A percentile compares a stretch with the other conserved stretches of the same genome.
phyloP scores from a whole-genome alignment of 2,329 filamentous ascomycete genomes.

The Tympanopsis confertula region DNA sequence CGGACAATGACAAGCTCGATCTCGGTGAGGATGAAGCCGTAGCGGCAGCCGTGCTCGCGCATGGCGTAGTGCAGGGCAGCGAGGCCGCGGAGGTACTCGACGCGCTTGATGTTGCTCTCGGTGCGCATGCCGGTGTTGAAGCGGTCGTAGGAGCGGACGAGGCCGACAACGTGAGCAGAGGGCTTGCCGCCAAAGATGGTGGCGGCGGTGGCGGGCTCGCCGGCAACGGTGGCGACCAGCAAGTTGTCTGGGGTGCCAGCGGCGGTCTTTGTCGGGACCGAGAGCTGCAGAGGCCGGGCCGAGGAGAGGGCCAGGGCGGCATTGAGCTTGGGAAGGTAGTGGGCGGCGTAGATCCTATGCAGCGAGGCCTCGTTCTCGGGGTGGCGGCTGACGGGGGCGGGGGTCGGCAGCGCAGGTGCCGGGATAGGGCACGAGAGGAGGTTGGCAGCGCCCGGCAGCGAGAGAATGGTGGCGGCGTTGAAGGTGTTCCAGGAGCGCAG shows the following conservation, averaged over 20 bases:
- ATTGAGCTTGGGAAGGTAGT: slow-evolving; percentile 81
- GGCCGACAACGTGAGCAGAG: slow-evolving; percentile 55
- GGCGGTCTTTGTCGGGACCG: slow-evolving; percentile 24
- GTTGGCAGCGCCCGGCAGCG: slow-evolving; percentile 59
- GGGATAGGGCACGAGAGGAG: slow-evolving; percentile 63
- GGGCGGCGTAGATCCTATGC: slow-evolving; percentile 61
- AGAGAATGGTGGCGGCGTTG: slow-evolving; percentile 58
- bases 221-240: slow-evolving; percentile 15
- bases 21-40: slow-evolving; percentile 92
- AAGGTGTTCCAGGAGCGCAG: slow-evolving; percentile 75
- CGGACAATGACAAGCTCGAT: slow-evolving; percentile 88
- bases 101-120: slow-evolving; percentile 71
- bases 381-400: slow-evolving; percentile 44
- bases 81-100: slow-evolving; percentile 79
- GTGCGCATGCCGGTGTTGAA: slow-evolving; percentile 93
- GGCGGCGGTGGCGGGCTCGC: slow-evolving; percentile 5
- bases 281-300: slow-evolving; percentile 46
- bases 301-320: slow-evolving; percentile 69
- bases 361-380: slow-evolving; percentile 72
- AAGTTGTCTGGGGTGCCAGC: slow-evolving; percentile 20
- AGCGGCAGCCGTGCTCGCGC: slow-evolving; percentile 85
- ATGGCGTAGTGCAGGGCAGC: slow-evolving; percentile 80
- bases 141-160: slow-evolving; percentile 84
- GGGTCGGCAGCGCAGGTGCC: slow-evolving; percentile 45
- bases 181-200: slow-evolving; percentile 33